phyloP scores from a whole-genome alignment of 306 rosid species.

The Sicyos baderoa region DNA sequence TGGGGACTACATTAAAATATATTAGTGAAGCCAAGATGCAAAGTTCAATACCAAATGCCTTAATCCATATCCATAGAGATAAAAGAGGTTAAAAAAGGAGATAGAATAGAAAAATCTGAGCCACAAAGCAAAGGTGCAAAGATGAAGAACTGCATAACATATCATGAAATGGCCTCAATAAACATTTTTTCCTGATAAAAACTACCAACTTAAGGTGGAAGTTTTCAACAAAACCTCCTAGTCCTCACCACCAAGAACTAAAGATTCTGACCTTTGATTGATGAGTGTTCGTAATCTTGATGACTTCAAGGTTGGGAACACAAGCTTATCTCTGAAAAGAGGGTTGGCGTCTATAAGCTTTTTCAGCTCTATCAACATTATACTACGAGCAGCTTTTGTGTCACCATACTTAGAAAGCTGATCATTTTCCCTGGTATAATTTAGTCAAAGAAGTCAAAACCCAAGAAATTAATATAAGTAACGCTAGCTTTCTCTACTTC shows the following conservation, averaged over 20 bases:
- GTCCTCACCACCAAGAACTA: conserved; percentile 21
- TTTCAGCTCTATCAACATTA: conserved; percentile 73
- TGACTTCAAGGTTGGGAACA: conserved; percentile 57
- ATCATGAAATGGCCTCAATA: neutral
- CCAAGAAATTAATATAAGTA: neutral
- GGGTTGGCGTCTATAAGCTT: conserved; percentile 80
- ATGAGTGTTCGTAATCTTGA: conserved; percentile 71
- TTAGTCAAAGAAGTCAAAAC: conserved; percentile 3
- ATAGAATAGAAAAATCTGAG: neutral
- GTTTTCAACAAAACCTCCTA: conserved; percentile 5
- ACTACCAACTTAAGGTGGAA: neutral
- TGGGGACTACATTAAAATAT: too few relatives aligned
- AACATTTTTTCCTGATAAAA: conserved; percentile 1
- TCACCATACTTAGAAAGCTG: conserved; percentile 80
- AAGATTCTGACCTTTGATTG: conserved; percentile 63
- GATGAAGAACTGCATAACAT: neutral
- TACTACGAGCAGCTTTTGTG: conserved; percentile 71
- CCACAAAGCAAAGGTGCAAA: neutral
- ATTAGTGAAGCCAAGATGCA: neutral
- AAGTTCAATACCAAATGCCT: neutral
- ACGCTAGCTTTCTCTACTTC: too few relatives aligned
- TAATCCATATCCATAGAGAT: neutral
- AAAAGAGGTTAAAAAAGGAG: neutral
- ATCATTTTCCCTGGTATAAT: conserved; percentile 62
- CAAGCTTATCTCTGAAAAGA: conserved; percentile 66